These are phyloP conservation scores for Boletales sp. DNA, from an alignment of 768 basidiomycete genomes.

Conservation along the genomic window DNA sequence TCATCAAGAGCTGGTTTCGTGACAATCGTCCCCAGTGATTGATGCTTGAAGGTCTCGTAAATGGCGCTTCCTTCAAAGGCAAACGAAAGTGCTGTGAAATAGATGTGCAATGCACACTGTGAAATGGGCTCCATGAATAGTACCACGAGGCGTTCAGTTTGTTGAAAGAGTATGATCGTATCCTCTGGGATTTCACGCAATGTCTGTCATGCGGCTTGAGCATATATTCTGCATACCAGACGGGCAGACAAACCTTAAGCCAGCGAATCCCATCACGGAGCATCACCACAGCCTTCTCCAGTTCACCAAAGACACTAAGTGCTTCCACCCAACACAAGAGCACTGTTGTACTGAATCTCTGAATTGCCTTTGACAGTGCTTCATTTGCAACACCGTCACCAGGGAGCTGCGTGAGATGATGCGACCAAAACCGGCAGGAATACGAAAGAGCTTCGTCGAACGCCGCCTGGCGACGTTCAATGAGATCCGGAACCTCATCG, in stretches of 20 bases:
- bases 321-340: constrained; percentile 18
- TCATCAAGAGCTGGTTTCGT: background rate
- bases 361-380: constrained; percentile 3
- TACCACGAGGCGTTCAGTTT: constrained; percentile 17
- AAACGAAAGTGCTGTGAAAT: constrained; percentile 9
- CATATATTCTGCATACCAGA: no score
- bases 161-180: constrained; percentile 6
- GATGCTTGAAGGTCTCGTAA: constrained; percentile 7
- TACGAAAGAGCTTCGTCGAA: constrained; percentile 17
- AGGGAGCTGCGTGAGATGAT: constrained; percentile 12
- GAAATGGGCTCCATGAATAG: constrained; percentile 19
- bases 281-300: constrained; percentile 14
- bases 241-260: constrained; percentile 9
- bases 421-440: constrained; percentile 19
- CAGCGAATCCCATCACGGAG: constrained; percentile 12
- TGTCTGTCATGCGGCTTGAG: constrained; percentile 3
- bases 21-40: background rate
- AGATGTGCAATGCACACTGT: constrained; percentile 18
- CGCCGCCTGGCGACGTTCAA: constrained; percentile 7
- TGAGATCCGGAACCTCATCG: constrained; percentile 15
- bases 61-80: background rate
- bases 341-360: constrained; percentile 8
- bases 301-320: constrained; percentile 15
- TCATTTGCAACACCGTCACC: constrained; percentile 4
- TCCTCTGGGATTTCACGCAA: constrained; percentile 7